Evolutionary conservation across 2,329 filamentous ascomycete genomes (phyloP), one percentile per base, ranked within the genome.

Genomic region (Metarhizium humberi): DNA sequence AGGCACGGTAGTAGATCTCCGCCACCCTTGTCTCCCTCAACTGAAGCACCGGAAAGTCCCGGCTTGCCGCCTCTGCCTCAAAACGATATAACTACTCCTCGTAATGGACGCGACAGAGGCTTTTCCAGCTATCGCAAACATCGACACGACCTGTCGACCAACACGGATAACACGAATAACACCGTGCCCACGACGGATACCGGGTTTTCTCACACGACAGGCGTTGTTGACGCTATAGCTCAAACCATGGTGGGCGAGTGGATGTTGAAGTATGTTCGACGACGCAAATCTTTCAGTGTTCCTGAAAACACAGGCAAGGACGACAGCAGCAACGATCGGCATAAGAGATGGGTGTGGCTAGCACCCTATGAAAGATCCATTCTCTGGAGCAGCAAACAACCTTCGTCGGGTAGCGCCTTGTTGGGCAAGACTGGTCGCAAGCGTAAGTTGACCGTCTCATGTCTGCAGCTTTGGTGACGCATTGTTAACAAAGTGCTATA

Each of bases 161-260:
- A 75, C 58, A 56, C 56, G 13, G 51, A 52, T 13, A 54, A 55
- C 58, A 85, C 82, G 2, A 63, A 63, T 43, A 67, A 66, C 54
- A 73, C 70, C 2, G 69, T 71, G 38, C 62, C 55, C 67, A 72
- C 58, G 65, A 72, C 59, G 80, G 75, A 78, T 54, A 78, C 75
- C 46, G 84, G 78, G 61, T 74, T 77, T 11, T 78, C 82, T 34
- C 86, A 90, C 61, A 82, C 86, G 47, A 87, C 87, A 0, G 87
- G 85, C 48, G 90, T 97, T 14, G 92, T 99, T 6, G 94, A 97
- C 73, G 91, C 94, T 3, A 97, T 99, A 69, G 92, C 94, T 1
- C 92, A 95, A 67, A 95, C 92, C 0, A 99, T 99, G 94, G 90
- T 99, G 34, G 94, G 94, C 42, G 94, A 97, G 66, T 94, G 90